Percentiles rank a stretch among this genome's conserved stretches.
These are phyloP conservation scores for Pseudogymnoascus sp. DNA, from an alignment of 2,329 filamentous ascomycete genomes.

Conservation along the genomic window DNA sequence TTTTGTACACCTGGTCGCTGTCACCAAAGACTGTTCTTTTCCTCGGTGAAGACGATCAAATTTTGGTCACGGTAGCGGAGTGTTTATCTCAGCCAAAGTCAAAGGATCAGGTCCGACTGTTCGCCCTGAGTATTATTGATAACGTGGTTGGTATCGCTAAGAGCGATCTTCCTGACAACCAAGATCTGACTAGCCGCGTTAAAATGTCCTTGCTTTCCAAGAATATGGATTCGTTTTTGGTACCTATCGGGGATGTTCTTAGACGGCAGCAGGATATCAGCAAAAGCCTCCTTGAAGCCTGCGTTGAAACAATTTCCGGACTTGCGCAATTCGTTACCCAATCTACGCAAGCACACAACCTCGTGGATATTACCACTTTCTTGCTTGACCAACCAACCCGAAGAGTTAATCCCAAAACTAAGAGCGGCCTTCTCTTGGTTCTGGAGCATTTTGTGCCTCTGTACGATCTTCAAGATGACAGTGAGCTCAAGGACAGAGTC, in stretches of 20 bases:
- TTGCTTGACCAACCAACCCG: slow-evolving; percentile 78
- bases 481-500: slow-evolving; percentile 52
- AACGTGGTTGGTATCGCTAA: slow-evolving; percentile 56
- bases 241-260: slow-evolving; percentile 61
- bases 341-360: slow-evolving; percentile 60
- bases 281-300: slow-evolving; percentile 69
- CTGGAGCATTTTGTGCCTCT: slow-evolving; percentile 71
- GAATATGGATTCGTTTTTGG: slow-evolving; percentile 51
- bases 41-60: slow-evolving; percentile 50
- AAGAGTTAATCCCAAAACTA: slow-evolving; percentile 72
- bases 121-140: slow-evolving; percentile 66
- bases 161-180: slow-evolving; percentile 44
- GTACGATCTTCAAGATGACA: slow-evolving; percentile 47
- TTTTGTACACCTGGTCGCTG: slow-evolving; percentile 75
- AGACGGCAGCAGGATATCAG: slow-evolving; percentile 47
- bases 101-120: slow-evolving; percentile 80
- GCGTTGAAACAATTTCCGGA: slow-evolving; percentile 70
- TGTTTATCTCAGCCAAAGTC: slow-evolving; percentile 64
- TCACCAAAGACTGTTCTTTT: slow-evolving; percentile 59
- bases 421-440: slow-evolving; percentile 70
- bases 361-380: slow-evolving; percentile 73
- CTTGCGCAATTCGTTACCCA: slow-evolving; percentile 62
- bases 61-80: slow-evolving; percentile 61
- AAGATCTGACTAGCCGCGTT: slow-evolving; percentile 36
- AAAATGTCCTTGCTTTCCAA: slow-evolving; percentile 47